Conservation (phyloP, 257 asterid genomes). For the Fraxinus americana region DNA sequence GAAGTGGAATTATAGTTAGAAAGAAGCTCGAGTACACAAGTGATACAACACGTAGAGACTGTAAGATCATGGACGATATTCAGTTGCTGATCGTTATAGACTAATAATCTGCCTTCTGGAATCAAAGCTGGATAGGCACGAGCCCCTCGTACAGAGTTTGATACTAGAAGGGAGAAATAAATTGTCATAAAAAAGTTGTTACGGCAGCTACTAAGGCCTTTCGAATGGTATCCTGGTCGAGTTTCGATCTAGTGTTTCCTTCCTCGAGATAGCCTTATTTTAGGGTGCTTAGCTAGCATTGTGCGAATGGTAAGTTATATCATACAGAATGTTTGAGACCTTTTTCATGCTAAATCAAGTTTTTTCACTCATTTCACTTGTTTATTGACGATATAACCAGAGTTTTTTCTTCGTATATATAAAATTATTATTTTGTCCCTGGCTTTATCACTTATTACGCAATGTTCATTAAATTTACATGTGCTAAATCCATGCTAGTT, state of each 20-base stretch:
- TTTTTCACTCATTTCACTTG: background rate
- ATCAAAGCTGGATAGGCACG: background rate
- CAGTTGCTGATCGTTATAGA: slow-evolving; percentile 2
- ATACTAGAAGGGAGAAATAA: slow-evolving; percentile 1
- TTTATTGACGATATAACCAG: background rate
- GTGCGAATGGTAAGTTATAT: background rate
- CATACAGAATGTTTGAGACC: background rate
- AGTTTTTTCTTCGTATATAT: background rate
- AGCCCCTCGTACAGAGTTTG: slow-evolving; percentile 17
- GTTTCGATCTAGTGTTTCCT: background rate
- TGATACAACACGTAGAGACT: slow-evolving; percentile 13
- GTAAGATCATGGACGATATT: background rate
- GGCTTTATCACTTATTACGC: background rate
- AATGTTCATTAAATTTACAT: background rate
- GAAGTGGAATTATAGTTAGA: background rate
- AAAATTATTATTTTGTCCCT: background rate
- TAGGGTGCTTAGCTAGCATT: background rate
- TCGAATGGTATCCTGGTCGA: background rate
- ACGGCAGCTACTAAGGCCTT: background rate
- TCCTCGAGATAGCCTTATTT: background rate
- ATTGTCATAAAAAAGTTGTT: background rate
- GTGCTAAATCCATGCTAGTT: background rate
- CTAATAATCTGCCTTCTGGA: background rate
- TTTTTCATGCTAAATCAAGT: background rate
- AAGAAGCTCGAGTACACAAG: background rate